Evolutionary conservation across 352 stramenopile species (phyloP).

Genomic region (Phytopythium oedochilum): DNA sequence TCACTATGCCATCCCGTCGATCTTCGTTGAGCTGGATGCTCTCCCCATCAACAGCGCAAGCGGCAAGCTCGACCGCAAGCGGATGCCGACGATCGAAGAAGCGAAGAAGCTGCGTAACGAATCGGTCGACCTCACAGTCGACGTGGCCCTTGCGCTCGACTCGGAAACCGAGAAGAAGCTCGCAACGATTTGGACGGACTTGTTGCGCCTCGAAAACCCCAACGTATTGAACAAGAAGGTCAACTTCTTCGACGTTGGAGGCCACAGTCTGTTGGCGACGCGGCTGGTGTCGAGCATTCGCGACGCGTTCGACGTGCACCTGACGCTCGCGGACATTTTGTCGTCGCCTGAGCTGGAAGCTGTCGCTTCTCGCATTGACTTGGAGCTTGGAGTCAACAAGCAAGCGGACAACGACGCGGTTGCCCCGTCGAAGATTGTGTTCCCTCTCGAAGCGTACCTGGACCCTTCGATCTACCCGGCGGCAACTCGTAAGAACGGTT

Average conservation of each 20-base stretch:
- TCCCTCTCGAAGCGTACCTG: constrained; percentile 59
- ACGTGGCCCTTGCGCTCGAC: constrained; percentile 35
- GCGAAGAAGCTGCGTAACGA: constrained; percentile 64
- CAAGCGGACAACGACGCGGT: constrained; percentile 6
- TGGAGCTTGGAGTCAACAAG: constrained; percentile 10
- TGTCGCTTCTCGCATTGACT: constrained; percentile 57
- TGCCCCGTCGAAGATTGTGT: constrained; percentile 23
- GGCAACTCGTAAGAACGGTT: constrained; percentile 61
- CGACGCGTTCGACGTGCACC: constrained; percentile 52
- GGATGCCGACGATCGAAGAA: constrained; percentile 70
- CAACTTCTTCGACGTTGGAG: constrained; percentile 81
- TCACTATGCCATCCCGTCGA: constrained; percentile 78
- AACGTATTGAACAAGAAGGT: constrained; percentile 48
- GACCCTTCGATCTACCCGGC: constrained; percentile 71
- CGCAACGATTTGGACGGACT: constrained; percentile 54
- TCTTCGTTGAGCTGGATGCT: constrained; percentile 80
- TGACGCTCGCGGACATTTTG: constrained; percentile 77
- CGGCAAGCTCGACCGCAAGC: constrained; percentile 89
- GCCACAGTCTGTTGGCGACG: constrained; percentile 74
- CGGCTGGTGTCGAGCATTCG: constrained; percentile 68
- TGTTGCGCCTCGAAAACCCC: constrained; percentile 57
- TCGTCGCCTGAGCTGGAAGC: constrained; percentile 43
- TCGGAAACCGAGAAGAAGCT: constrained; percentile 59
- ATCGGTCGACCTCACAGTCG: constrained; percentile 63
- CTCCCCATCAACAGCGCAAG: constrained; percentile 84